These are phyloP conservation scores for Fusarium sacchari DNA, from an alignment of 2,329 filamentous ascomycete species.

Conservation along the genomic window DNA sequence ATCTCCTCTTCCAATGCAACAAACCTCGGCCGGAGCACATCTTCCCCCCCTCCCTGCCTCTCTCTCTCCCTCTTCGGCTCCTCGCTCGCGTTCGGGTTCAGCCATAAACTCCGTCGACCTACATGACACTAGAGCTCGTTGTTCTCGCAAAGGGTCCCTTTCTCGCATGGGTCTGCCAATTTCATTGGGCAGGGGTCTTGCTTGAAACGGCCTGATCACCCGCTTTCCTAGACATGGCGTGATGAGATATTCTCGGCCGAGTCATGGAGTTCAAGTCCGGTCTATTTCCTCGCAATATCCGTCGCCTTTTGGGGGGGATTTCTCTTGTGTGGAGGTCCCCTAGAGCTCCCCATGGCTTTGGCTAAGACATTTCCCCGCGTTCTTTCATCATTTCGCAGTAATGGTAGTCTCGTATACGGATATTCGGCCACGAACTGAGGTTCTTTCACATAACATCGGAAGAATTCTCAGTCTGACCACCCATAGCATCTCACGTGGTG, in stretches of 20 bases:
- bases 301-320: slow-evolving; percentile 8
- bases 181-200: slow-evolving; percentile 12
- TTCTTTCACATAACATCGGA: not conserved
- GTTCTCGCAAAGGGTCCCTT: slow-evolving; percentile 12
- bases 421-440: not conserved
- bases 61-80: slow-evolving; percentile 14
- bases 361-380: not conserved
- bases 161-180: not conserved
- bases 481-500: not conserved
- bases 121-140: slow-evolving; percentile 1
- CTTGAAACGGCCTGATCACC: not conserved
- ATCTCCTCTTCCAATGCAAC: slow-evolving; percentile 22
- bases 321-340: not conserved
- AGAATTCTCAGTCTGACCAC: not conserved
- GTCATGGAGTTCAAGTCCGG: not conserved
- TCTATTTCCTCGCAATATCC: slow-evolving; percentile 26
- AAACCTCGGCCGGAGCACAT: slow-evolving; percentile 17
- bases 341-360: not conserved
- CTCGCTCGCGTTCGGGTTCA: slow-evolving; percentile 25
- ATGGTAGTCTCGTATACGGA: not conserved
- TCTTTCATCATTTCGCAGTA: not conserved
- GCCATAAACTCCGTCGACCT: slow-evolving; percentile 2
- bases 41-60: slow-evolving; percentile 5
- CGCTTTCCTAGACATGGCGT: not conserved
- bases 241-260: slow-evolving; percentile 29